A percentile compares a stretch with the other conserved stretches of the same genome.
These are phyloP conservation scores for Jackrogersella minutella DNA, from an alignment of 495 filamentous ascomycete genomes.

Conservation along the genomic window DNA sequence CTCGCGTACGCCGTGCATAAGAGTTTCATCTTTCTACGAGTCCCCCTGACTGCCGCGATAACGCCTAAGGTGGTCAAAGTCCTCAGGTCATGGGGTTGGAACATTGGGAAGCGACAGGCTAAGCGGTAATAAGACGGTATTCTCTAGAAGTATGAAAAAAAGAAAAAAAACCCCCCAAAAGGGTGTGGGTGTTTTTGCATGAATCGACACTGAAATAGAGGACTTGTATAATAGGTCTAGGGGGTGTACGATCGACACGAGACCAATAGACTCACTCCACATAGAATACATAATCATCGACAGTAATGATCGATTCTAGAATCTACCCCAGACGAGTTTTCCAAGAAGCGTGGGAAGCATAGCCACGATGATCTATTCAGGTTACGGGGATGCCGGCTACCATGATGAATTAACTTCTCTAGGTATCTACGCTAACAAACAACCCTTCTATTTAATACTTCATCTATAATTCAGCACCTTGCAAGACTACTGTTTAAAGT, in stretches of 20 bases:
- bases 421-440: not conserved
- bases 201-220: not conserved
- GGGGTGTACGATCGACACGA: conserved; percentile 23
- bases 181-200: not conserved
- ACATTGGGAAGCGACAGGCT: conserved; percentile 60
- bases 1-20: conserved; percentile 98
- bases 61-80: conserved; percentile 91
- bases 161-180: not conserved
- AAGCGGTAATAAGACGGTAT: conserved; percentile 37
- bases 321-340: not conserved
- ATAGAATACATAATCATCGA: conserved; percentile 29
- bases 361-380: not conserved
- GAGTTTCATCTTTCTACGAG: conserved; percentile 92
- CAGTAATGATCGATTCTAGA: not conserved
- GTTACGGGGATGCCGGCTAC: not conserved
- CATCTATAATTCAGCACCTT: too few species aligned
- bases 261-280: conserved; percentile 38
- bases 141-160: too few species aligned
- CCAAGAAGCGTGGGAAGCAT: not conserved
- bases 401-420: not conserved
- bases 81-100: conserved; percentile 81
- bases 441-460: not conserved
- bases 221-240: conserved; percentile 22
- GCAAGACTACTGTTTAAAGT: not conserved
- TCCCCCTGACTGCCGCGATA: conserved; percentile 87